Evolutionary conservation across 257 asterid genomes (phyloP).

Genomic region (Solanum pinnatisectum): DNA sequence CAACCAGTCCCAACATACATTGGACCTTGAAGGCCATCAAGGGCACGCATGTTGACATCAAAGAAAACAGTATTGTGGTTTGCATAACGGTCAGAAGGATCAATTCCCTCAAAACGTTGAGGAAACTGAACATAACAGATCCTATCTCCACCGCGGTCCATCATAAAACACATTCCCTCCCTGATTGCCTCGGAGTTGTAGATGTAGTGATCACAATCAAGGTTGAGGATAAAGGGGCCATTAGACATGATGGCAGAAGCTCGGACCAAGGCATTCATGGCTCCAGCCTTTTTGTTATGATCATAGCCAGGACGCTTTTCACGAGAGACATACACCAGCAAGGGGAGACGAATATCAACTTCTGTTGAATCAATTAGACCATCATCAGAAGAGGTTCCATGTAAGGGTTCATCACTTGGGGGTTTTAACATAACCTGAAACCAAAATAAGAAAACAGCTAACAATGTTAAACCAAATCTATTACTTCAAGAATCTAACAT

Average conservation of each 20-base stretch:
- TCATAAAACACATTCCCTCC: conserved; percentile 85
- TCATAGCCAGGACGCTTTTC: conserved; percentile 89
- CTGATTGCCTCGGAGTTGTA: conserved; percentile 73
- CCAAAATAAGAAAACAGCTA: background rate
- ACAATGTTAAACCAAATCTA: background rate
- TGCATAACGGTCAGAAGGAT: conserved; percentile 85
- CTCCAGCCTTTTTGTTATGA: conserved; percentile 93
- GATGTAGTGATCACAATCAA: conserved; percentile 90
- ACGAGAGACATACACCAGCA: conserved; percentile 82
- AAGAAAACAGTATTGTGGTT: conserved; percentile 83
- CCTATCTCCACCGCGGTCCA: conserved; percentile 87
- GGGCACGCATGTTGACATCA: conserved; percentile 84
- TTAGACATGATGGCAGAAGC: conserved; percentile 90
- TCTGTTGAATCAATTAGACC: conserved; percentile 57
- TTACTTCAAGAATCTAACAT: background rate
- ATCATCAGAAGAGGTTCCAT: conserved; percentile 36
- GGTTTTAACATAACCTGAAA: conserved; percentile 85
- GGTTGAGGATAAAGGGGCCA: conserved; percentile 82
- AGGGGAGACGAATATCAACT: conserved; percentile 75
- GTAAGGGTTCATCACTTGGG: conserved; percentile 71
- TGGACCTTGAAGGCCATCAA: conserved; percentile 84
- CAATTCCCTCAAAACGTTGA: conserved; percentile 80
- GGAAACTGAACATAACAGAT: conserved; percentile 78
- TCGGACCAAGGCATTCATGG: conserved; percentile 85
- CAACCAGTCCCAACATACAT: conserved; percentile 88